Percentiles rank a stretch among this genome's conserved stretches.
Conservation (phyloP, 139 green algal genomes). For the Astrephomene gubernaculifera region DNA sequence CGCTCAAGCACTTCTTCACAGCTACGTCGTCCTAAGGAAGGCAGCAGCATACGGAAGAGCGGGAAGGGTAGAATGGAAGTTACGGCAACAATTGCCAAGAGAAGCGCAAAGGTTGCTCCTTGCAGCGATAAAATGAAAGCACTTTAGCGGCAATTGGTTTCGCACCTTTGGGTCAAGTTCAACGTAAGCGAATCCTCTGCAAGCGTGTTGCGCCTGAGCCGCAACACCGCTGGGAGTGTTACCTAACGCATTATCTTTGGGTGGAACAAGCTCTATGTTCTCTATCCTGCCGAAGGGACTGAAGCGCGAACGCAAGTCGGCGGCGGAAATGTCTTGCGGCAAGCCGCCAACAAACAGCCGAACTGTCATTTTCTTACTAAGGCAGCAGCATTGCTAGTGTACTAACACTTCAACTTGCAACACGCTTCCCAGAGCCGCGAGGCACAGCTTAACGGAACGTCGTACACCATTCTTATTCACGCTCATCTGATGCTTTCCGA, state of each 20-base stretch:
- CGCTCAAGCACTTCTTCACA: slow-evolving; percentile 51
- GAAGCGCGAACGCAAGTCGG: slow-evolving; percentile 63
- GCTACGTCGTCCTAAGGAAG: slow-evolving; percentile 36
- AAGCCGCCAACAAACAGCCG: slow-evolving; percentile 70
- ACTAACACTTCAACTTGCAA: not conserved
- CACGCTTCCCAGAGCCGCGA: too few relatives aligned
- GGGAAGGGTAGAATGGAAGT: too few relatives aligned
- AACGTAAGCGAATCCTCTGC: slow-evolving; percentile 69
- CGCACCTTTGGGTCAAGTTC: slow-evolving; percentile 54
- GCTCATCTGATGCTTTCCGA: too few relatives aligned
- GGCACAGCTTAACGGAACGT: too few relatives aligned
- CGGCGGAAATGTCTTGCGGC: slow-evolving; percentile 34
- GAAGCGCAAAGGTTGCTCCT: too few relatives aligned
- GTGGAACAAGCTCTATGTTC: slow-evolving; percentile 36
- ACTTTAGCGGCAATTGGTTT: not conserved
- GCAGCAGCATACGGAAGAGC: too few relatives aligned
- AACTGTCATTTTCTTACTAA: slow-evolving; percentile 27
- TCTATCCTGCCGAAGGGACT: slow-evolving; percentile 66
- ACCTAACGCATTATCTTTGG: slow-evolving; percentile 54
- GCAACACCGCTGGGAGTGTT: too few relatives aligned
- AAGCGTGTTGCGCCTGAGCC: not conserved
- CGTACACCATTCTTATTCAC: too few relatives aligned
- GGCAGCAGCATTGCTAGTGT: not conserved
- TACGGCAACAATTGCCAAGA: too few relatives aligned
- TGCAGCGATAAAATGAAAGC: not conserved